Conservation (phyloP, 2,329 filamentous ascomycete genomes). For the Claviceps fusiformis region DNA sequence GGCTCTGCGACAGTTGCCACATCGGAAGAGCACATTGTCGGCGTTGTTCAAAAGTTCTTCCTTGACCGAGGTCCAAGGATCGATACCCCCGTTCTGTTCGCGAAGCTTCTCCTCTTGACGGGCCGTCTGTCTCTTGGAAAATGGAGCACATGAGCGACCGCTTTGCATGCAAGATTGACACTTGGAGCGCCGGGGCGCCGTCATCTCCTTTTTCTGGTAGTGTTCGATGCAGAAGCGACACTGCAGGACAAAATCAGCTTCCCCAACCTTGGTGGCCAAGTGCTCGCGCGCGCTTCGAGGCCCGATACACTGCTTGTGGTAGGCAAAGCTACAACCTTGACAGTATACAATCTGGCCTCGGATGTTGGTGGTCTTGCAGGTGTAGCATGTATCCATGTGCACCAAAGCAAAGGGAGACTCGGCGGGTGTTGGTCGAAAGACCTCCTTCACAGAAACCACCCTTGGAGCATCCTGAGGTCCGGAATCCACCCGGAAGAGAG, state of each 20-base stretch:
- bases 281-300: slow-evolving; percentile 65
- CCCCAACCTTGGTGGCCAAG: slow-evolving; percentile 69
- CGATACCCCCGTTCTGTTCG: slow-evolving; percentile 62
- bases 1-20: slow-evolving; percentile 57
- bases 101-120: slow-evolving; percentile 75
- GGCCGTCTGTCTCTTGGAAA: slow-evolving; percentile 57
- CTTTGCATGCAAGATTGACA: slow-evolving; percentile 57
- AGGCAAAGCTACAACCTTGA: slow-evolving; percentile 77
- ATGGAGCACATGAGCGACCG: slow-evolving; percentile 61
- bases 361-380: slow-evolving; percentile 40
- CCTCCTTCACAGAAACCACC: slow-evolving; percentile 54
- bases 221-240: slow-evolving; percentile 71
- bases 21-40: slow-evolving; percentile 71
- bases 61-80: slow-evolving; percentile 57
- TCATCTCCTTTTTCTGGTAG: slow-evolving; percentile 52
- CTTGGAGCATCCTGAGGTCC: slow-evolving; percentile 33
- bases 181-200: slow-evolving; percentile 53
- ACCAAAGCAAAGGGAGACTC: slow-evolving; percentile 54
- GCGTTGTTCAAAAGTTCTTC: slow-evolving; percentile 57
- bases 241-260: slow-evolving; percentile 72
- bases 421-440: slow-evolving; percentile 49
- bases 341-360: slow-evolving; percentile 65
- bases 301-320: slow-evolving; percentile 75
- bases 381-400: slow-evolving; percentile 60
- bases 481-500: slow-evolving; percentile 35